phyloP scores from a whole-genome alignment of 257 asterid genomes.

The Solanum virginianum region DNA sequence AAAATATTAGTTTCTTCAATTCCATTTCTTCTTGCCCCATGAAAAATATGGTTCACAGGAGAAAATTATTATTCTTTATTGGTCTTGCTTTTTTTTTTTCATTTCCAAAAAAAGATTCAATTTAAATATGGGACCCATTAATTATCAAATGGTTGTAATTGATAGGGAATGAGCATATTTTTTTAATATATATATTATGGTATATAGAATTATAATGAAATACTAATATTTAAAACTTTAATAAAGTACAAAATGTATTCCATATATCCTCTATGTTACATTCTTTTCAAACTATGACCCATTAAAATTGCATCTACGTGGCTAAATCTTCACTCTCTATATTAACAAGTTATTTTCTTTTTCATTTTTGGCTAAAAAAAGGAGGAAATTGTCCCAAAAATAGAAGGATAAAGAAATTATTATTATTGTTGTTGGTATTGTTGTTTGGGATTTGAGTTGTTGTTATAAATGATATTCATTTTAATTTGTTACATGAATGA shows the following conservation, averaged over 20 bases:
- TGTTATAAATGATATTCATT: too few relatives aligned
- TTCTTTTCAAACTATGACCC: slow-evolving; percentile 15
- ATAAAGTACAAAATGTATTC: background rate
- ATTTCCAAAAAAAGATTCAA: background rate
- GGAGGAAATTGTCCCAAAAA: background rate
- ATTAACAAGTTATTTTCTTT: background rate
- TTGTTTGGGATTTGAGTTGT: background rate
- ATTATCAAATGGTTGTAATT: background rate
- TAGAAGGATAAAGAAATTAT: background rate
- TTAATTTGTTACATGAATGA: too few relatives aligned
- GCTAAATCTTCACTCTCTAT: background rate
- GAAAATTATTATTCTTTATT: background rate
- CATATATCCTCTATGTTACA: slow-evolving; percentile 7
- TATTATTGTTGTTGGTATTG: background rate
- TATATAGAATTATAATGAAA: background rate
- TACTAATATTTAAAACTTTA: background rate
- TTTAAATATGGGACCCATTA: background rate
- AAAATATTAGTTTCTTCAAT: background rate
- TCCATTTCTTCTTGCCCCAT: background rate
- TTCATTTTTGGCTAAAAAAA: background rate
- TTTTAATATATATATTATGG: background rate
- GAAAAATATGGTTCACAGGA: background rate
- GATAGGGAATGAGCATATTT: slow-evolving; percentile 6
- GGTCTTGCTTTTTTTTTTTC: background rate
- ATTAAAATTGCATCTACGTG: slow-evolving; percentile 12